These are phyloP conservation scores for Corymbia maculata DNA, from an alignment of 345 rosid species.

Conservation along the genomic window DNA sequence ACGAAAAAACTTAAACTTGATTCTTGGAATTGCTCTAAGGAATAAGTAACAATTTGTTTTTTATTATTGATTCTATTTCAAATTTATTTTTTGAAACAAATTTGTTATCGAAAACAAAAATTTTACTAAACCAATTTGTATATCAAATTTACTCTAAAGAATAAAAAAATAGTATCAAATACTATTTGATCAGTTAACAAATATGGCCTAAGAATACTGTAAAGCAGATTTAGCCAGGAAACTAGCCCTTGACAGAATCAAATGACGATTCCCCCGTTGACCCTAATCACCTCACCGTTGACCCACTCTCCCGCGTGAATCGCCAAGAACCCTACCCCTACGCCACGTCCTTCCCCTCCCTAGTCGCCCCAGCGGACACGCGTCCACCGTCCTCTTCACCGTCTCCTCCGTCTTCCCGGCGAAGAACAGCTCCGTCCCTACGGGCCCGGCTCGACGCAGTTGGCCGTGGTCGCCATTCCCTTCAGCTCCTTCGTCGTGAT, in stretches of 20 bases:
- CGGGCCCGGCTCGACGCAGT: conserved; percentile 44
- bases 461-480: conserved; percentile 41
- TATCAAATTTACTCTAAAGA: too few species aligned
- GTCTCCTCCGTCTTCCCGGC: conserved; percentile 37
- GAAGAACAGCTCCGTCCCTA: conserved; percentile 43
- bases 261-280: conserved; percentile 34
- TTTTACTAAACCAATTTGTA: too few species aligned
- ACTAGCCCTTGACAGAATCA: neutral
- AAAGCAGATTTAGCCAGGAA: neutral
- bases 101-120: too few species aligned
- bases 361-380: conserved; percentile 33
- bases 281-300: conserved; percentile 44
- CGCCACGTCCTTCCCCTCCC: conserved; percentile 34
- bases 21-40: too few species aligned
- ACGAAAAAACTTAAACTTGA: too few species aligned
- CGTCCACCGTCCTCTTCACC: conserved; percentile 21
- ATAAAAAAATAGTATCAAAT: too few species aligned
- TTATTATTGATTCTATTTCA: too few species aligned
- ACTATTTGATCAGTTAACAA: too few species aligned
- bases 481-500: conserved; percentile 44
- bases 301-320: conserved; percentile 52
- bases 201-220: too few species aligned
- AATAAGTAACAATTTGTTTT: too few species aligned
- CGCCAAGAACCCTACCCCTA: conserved; percentile 35
- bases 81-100: too few species aligned